Evolutionary conservation across 257 asterid genomes (phyloP), one percentile per base, ranked within the genome.

Genomic region (Solanum etuberosum): DNA sequence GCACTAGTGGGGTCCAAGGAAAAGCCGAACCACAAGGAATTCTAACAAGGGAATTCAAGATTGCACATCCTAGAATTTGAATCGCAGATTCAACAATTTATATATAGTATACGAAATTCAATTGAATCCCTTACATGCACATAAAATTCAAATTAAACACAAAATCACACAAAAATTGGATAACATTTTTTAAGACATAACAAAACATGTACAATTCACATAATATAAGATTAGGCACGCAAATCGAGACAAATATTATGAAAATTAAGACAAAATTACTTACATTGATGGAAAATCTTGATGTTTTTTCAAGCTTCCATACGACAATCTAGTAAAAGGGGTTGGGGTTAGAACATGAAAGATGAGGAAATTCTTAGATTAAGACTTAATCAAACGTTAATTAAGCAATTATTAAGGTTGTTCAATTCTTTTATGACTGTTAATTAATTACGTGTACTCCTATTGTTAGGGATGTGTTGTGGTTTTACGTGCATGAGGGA

Each of bases 401-500:
- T 80, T 29, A 29, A 80, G 68, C 31, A 48, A 81, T 48, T 38
- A 81, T 27, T 43, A 78, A 78, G 84, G 84, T 43, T 46, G 67
- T 80, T 80, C 63, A 76, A 76, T 76, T 76, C 35, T 40, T 40
- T n/a, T 74, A 38, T 37, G 83, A 38, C 12, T 63, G 40, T 7
- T 37, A 35, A 48, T 78, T 77, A 14, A 25, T 43, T 43, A 34
- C 40, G 12, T 78, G 27, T 78, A 37, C 25, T 78, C 85, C 85
- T 81, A 81, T 81, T 81, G 43, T 81, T 81, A n/a, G 14, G 85
- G 70, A 81, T 81, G 68, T n/a, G 68, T 48, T 81, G 85, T 81
- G 85, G 85, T 29, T 29, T 81, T 48, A 81, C 85, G 85, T 81
- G 85, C 85, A 81, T 81, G 85, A 63, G 68, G 68, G 85, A 10